Conservation (phyloP, 441 rosid species). For the Capsella rubella region DNA sequence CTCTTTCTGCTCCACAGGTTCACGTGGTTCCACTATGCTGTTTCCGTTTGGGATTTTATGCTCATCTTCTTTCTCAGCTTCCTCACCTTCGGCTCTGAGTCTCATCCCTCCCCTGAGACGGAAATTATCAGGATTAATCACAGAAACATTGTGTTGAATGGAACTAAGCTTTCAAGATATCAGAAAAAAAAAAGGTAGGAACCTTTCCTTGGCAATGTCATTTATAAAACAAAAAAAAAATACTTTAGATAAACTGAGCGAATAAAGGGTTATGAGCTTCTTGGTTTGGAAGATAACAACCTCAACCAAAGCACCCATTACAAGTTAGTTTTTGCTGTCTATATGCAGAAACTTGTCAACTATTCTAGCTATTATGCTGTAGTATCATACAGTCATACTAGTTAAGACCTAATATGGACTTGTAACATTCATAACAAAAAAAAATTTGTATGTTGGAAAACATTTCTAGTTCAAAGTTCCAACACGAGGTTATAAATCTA, state of each 20-base stretch:
- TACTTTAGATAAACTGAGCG: neutral
- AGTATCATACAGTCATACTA: neutral
- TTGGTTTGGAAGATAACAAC: conserved; percentile 1
- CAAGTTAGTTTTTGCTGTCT: conserved; percentile 5
- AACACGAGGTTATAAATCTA: conserved; percentile 9
- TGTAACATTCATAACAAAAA: conserved; percentile 4
- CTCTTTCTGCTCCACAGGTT: conserved; percentile 35
- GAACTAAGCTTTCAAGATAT: neutral
- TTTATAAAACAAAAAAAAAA: neutral
- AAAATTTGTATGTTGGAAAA: neutral
- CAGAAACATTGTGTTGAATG: neutral
- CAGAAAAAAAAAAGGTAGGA: neutral
- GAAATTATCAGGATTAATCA: neutral
- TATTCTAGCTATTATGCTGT: conserved; percentile 6
- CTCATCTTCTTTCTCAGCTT: conserved; percentile 45
- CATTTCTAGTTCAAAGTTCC: neutral
- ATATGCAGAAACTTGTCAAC: neutral
- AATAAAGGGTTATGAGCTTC: neutral
- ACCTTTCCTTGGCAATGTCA: neutral
- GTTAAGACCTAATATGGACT: conserved; percentile 1
- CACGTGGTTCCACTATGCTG: conserved; percentile 37
- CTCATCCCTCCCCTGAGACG: conserved; percentile 84
- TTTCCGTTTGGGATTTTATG: conserved; percentile 60
- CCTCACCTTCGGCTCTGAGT: conserved; percentile 46
- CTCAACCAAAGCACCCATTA: conserved; percentile 16